These are phyloP conservation scores for Antitrichia curtipendula DNA, from an alignment of 225 moss, liverwort and hornwort species.

Conservation along the genomic window DNA sequence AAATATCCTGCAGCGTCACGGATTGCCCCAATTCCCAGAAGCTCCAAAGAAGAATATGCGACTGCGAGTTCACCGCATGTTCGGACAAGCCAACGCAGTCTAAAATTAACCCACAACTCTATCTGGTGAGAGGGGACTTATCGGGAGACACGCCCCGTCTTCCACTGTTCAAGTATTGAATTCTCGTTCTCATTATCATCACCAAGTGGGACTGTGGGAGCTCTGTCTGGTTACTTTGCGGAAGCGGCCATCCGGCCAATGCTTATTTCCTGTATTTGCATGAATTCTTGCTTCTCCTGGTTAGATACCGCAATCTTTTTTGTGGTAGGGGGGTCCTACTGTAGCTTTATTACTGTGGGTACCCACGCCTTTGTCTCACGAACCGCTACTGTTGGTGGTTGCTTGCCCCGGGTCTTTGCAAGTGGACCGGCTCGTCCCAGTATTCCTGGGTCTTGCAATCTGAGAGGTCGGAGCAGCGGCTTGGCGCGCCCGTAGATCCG, in stretches of 20 bases:
- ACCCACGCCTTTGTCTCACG: neutral
- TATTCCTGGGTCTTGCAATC: neutral
- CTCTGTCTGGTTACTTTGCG: neutral
- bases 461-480: neutral
- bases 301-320: neutral
- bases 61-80: neutral
- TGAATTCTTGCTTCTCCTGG: neutral
- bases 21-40: neutral
- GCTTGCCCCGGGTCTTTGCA: neutral
- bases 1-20: neutral
- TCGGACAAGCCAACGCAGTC: neutral
- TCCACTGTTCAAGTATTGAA: neutral
- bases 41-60: neutral
- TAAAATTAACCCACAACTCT: neutral
- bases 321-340: neutral
- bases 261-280: neutral
- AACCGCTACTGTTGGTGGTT: neutral
- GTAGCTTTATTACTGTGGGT: neutral
- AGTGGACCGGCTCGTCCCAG: neutral
- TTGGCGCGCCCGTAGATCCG: neutral
- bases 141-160: neutral
- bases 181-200: neutral
- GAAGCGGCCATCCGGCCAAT: neutral
- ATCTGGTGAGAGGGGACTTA: neutral
- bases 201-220: neutral